Conservation (phyloP, 257 asterid genomes). For the Solanum arcanum region DNA sequence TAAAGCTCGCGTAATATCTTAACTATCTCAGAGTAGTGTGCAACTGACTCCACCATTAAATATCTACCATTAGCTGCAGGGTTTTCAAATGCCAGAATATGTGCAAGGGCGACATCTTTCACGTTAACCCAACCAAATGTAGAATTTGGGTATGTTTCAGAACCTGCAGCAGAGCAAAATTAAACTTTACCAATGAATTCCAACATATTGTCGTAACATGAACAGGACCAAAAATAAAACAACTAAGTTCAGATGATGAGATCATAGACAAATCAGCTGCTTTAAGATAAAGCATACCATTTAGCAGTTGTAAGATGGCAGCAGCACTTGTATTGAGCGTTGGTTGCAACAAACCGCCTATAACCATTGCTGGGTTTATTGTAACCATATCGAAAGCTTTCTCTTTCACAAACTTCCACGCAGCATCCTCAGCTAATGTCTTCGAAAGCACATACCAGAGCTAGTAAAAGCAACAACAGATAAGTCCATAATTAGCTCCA, state of each 20-base stretch:
- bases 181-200: background rate
- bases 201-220: background rate
- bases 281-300: conserved; percentile 11
- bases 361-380: conserved; percentile 46
- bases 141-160: conserved; percentile 41
- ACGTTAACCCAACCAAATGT: conserved; percentile 54
- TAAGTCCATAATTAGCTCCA: background rate
- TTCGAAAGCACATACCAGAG: conserved; percentile 49
- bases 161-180: conserved; percentile 27
- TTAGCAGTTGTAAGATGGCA: conserved; percentile 25
- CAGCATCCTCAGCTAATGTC: conserved; percentile 62
- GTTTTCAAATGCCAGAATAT: conserved; percentile 55
- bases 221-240: background rate
- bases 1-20: conserved; percentile 34
- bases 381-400: conserved; percentile 30
- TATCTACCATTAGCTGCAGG: conserved; percentile 64
- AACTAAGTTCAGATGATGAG: background rate
- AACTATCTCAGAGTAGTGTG: conserved; percentile 47
- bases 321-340: conserved; percentile 41
- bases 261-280: background rate
- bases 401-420: conserved; percentile 29
- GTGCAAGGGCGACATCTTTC: conserved; percentile 66
- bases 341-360: conserved; percentile 41
- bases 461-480: conserved; percentile 3
- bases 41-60: conserved; percentile 38